phyloP scores from a whole-genome alignment of 2,329 filamentous ascomycete genomes.

The Leptodontidium sp. region DNA sequence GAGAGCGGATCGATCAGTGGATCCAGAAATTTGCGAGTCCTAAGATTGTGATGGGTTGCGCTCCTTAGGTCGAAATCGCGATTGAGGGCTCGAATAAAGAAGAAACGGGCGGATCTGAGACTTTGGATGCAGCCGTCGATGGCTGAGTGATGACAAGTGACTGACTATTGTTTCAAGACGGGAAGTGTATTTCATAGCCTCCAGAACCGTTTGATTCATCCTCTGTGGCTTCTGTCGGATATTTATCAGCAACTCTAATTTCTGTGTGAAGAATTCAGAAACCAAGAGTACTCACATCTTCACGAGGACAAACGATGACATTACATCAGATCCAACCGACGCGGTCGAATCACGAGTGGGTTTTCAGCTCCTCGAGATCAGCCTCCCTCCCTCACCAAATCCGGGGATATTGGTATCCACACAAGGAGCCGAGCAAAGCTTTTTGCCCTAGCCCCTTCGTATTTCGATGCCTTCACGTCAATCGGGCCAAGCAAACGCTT shows the following conservation, averaged over 20 bases:
- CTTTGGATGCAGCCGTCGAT: background rate
- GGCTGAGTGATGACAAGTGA: conserved; percentile 15
- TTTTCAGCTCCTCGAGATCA: conserved; percentile 8
- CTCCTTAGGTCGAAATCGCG: background rate
- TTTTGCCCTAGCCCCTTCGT: conserved; percentile 14
- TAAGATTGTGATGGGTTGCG: background rate
- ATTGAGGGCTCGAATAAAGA: background rate
- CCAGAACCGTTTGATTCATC: background rate
- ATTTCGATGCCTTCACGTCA: background rate
- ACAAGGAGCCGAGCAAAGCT: background rate
- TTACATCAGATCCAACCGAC: background rate
- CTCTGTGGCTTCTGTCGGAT: conserved; percentile 12
- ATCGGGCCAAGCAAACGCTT: background rate
- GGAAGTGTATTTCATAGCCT: conserved; percentile 17
- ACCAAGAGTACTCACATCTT: background rate
- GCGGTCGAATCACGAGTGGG: background rate
- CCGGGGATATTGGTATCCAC: conserved; percentile 7
- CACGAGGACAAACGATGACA: background rate
- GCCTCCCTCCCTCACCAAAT: background rate
- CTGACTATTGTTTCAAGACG: conserved; percentile 2
- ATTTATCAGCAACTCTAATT: conserved; percentile 18
- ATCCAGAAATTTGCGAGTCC: background rate
- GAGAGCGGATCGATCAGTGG: background rate
- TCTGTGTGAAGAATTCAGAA: background rate
- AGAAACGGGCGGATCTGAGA: background rate